Evolutionary conservation across 768 basidiomycete genomes (phyloP).

Genomic region (Rhizopogon vesiculosus): DNA sequence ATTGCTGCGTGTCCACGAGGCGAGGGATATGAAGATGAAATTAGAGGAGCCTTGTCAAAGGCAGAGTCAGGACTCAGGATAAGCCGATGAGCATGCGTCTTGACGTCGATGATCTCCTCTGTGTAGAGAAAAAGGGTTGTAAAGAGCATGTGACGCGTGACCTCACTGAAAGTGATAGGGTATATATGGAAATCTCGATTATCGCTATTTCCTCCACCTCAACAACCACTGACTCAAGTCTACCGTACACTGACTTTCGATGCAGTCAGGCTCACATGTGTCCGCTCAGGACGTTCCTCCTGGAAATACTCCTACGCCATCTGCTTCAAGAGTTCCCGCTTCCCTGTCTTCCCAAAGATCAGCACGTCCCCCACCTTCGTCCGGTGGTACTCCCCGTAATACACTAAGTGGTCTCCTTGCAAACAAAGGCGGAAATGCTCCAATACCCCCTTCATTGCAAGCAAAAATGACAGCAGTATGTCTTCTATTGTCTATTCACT

Average conservation of each 20-base stretch:
- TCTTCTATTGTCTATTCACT: constrained; percentile 4
- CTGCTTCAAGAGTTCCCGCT: background rate
- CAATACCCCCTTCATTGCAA: constrained; percentile 85
- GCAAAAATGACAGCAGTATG: constrained; percentile 91
- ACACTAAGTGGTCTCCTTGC: constrained; percentile 39
- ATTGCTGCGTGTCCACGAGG: too few species aligned
- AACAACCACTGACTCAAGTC: constrained; percentile 4
- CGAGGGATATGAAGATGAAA: too few species aligned
- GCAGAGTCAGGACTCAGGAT: too few species aligned
- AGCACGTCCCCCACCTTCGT: constrained; percentile 11
- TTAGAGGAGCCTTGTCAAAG: too few species aligned
- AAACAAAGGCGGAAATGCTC: constrained; percentile 44
- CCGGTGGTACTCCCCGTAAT: constrained; percentile 18
- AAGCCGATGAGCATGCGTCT: too few species aligned
- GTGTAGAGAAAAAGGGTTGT: too few species aligned
- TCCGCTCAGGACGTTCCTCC: constrained; percentile 10
- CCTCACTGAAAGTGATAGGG: constrained; percentile 3
- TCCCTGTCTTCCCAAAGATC: constrained; percentile 8
- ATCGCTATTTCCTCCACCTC: constrained; percentile 17
- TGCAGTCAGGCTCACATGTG: constrained; percentile 18
- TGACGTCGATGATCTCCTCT: too few species aligned
- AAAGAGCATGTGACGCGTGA: constrained; percentile 16
- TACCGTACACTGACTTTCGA: constrained; percentile 1
- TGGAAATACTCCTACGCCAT: background rate
- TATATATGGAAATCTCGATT: constrained; percentile 34